Conservation (phyloP, 2,329 filamentous ascomycete species). For the Alternaria sp. region DNA sequence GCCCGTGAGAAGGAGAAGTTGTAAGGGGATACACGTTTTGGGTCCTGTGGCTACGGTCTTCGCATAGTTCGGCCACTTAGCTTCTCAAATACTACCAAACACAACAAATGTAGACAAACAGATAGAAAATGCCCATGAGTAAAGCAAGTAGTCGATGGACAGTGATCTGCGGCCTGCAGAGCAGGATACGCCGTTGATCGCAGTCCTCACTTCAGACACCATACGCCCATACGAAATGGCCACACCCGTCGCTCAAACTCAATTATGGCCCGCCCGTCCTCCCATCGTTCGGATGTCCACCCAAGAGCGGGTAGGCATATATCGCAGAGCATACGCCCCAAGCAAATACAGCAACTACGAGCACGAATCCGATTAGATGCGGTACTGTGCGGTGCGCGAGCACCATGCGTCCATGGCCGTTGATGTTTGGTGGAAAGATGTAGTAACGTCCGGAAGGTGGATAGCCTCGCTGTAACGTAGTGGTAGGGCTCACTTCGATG, state of each 20-base stretch:
- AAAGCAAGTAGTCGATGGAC: neutral
- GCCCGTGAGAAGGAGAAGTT: neutral
- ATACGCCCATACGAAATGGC: neutral
- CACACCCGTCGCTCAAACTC: neutral
- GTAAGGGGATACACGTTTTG: neutral
- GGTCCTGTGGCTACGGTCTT: neutral
- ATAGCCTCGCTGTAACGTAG: constrained; percentile 16
- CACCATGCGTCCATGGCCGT: constrained; percentile 31
- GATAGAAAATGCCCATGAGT: neutral
- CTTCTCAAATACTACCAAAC: neutral
- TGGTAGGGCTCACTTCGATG: constrained; percentile 20
- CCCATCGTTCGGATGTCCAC: constrained; percentile 13
- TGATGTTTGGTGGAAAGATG: constrained; percentile 35
- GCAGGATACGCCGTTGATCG: neutral
- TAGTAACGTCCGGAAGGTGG: constrained; percentile 25
- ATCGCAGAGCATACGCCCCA: constrained; percentile 34
- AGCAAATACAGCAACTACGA: constrained; percentile 26
- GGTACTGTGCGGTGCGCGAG: constrained; percentile 29
- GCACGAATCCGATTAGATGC: constrained; percentile 24
- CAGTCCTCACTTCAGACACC: neutral
- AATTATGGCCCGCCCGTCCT: neutral
- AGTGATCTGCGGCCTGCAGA: neutral
- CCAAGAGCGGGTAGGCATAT: constrained; percentile 24
- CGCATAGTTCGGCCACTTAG: neutral
- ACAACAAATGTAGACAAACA: neutral